Evolutionary conservation across 108 stramenopile genomes (phyloP).

Genomic region (Craspedostauros australis): DNA sequence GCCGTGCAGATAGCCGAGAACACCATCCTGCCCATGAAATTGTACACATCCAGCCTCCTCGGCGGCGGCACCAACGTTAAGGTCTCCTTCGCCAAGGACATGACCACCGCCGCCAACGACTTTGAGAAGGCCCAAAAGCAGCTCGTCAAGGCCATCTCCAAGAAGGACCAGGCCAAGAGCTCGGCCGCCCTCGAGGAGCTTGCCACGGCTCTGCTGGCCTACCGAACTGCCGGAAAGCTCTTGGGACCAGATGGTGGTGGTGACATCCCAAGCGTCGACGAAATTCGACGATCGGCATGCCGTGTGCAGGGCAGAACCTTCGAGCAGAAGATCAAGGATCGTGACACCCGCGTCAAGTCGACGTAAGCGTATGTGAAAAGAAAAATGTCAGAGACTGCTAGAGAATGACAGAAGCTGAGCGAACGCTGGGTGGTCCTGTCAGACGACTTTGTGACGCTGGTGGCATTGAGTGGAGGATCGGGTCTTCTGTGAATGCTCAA

Average conservation of each 20-base stretch:
- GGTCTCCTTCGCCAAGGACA: conserved; percentile 68
- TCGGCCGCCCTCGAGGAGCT: conserved; percentile 57
- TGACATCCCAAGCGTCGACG: conserved; percentile 83
- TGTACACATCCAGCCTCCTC: conserved; percentile 62
- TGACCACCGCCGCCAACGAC: conserved; percentile 45
- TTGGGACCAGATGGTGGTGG: conserved; percentile 78
- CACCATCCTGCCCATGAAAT: conserved; percentile 78
- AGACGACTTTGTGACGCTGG: too few species aligned
- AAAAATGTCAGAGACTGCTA: too few species aligned
- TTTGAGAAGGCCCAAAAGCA: conserved; percentile 63
- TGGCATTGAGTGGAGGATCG: too few species aligned
- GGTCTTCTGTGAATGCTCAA: too few species aligned
- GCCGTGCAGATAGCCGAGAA: conserved; percentile 69
- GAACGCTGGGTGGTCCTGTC: too few species aligned
- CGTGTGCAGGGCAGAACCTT: conserved; percentile 56
- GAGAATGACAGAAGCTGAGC: too few species aligned
- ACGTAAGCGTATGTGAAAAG: too few species aligned
- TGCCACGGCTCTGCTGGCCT: conserved; percentile 46
- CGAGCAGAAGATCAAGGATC: conserved; percentile 59
- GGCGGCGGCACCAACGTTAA: conserved; percentile 78
- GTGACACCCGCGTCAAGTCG: conserved; percentile 41
- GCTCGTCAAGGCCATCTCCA: conserved; percentile 51
- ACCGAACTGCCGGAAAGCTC: conserved; percentile 57
- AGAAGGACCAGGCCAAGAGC: conserved; percentile 53
- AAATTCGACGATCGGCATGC: conserved; percentile 55